Evolutionary conservation across 257 asterid genomes (phyloP).

Genomic region (Galeopsis tetrahit): DNA sequence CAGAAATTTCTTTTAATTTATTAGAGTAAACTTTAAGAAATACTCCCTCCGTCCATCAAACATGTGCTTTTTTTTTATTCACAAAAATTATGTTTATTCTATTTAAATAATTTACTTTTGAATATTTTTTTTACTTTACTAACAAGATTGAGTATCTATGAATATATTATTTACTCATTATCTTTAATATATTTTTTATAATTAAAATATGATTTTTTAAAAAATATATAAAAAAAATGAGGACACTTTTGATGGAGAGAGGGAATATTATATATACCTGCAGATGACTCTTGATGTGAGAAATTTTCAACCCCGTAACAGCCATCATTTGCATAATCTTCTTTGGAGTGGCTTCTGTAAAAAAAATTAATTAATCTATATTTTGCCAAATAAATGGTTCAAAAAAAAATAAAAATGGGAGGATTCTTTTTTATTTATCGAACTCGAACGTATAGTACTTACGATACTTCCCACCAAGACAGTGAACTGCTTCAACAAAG

Average conservation of each 20-base stretch:
- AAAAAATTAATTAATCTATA: neutral
- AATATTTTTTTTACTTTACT: no score
- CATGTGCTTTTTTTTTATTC: no score
- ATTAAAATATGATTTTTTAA: no score
- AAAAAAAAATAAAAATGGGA: neutral
- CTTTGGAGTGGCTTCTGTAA: constrained; percentile 64
- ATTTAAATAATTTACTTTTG: no score
- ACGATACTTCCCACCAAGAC: constrained; percentile 55
- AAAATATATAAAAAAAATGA: no score
- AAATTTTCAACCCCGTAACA: constrained; percentile 52
- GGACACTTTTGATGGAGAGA: no score
- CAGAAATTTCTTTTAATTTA: neutral
- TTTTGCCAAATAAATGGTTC: neutral
- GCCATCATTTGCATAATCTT: constrained; percentile 54
- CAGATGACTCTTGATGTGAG: constrained; percentile 67
- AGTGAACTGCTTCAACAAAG: constrained; percentile 45
- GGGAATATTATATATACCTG: constrained; percentile 40
- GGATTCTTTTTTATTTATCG: no score
- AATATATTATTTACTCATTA: no score
- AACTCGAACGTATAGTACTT: neutral
- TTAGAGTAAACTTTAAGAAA: neutral
- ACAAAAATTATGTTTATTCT: no score
- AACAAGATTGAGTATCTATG: no score
- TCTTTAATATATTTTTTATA: no score
- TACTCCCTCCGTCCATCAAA: no score